Evolutionary conservation across 2,329 filamentous ascomycete genomes (phyloP).

Genomic region (Cytospora schulzeri): DNA sequence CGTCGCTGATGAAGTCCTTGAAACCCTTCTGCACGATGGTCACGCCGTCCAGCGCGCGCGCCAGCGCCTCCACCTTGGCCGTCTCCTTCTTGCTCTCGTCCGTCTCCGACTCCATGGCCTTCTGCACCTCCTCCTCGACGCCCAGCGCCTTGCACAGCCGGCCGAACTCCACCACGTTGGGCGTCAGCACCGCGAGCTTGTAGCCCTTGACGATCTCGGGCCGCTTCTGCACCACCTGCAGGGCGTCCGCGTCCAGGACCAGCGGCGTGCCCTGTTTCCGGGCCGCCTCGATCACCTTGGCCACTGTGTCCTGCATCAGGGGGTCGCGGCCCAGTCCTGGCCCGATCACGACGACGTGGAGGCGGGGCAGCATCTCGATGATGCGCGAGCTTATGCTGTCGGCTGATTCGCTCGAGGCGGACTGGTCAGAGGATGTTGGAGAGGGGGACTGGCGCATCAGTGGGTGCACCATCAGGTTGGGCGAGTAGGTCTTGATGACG

Average conservation of each 20-base stretch:
- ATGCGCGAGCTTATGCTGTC: slow-evolving; percentile 67
- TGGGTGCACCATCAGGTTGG: slow-evolving; percentile 97
- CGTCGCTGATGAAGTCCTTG: slow-evolving; percentile 82
- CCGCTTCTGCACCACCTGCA: slow-evolving; percentile 74
- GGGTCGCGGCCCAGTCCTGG: slow-evolving; percentile 88
- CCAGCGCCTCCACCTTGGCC: slow-evolving; percentile 63
- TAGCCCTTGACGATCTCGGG: slow-evolving; percentile 82
- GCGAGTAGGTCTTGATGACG: slow-evolving; percentile 97
- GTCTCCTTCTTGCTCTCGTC: slow-evolving; percentile 41
- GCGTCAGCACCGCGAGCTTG: slow-evolving; percentile 82
- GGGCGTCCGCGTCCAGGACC: slow-evolving; percentile 88
- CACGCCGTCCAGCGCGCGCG: slow-evolving; percentile 79
- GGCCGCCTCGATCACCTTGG: slow-evolving; percentile 77
- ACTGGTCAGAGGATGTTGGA: slow-evolving; percentile 48
- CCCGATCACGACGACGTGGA: slow-evolving; percentile 91
- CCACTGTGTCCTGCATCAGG: slow-evolving; percentile 86
- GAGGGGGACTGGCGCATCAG: slow-evolving; percentile 76
- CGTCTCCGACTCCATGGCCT: slow-evolving; percentile 37
- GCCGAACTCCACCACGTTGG: slow-evolving; percentile 92
- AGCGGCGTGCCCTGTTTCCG: slow-evolving; percentile 72
- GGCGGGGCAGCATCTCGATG: slow-evolving; percentile 76
- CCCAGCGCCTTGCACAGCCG: slow-evolving; percentile 76
- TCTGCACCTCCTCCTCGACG: slow-evolving; percentile 57
- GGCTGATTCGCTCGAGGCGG: slow-evolving; percentile 52
- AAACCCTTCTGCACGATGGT: slow-evolving; percentile 89